Percentiles rank a stretch among this genome's conserved stretches.
phyloP scores from a whole-genome alignment of 495 filamentous ascomycete genomes.

The Neurospora tetrasperma region DNA sequence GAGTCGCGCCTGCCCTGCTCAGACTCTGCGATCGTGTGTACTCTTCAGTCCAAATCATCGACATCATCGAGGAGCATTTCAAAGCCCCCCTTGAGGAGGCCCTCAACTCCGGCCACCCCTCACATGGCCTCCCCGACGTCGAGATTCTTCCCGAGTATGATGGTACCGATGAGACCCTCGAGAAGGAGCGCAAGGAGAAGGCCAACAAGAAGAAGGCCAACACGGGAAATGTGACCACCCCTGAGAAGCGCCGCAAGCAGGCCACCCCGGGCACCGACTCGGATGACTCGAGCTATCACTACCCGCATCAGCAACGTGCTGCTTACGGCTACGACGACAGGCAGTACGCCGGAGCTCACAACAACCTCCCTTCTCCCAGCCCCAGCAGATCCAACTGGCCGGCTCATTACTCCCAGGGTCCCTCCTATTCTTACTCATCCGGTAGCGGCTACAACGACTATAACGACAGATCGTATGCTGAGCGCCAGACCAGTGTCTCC shows the following conservation, averaged over 20 bases:
- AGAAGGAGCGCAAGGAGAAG: constrained; percentile 29
- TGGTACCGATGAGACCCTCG: not conserved
- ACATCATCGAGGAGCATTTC: constrained; percentile 18
- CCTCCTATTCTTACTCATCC: not conserved
- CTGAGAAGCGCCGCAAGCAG: not conserved
- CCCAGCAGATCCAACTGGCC: not conserved
- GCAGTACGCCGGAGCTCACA: not conserved
- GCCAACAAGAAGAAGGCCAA: constrained; percentile 2
- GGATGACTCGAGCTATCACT: not conserved
- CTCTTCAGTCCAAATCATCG: constrained; percentile 25
- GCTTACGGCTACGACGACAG: constrained; percentile 1
- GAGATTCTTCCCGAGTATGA: constrained; percentile 47
- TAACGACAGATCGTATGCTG: not conserved
- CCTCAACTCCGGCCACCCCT: constrained; percentile 3
- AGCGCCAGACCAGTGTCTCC: not conserved
- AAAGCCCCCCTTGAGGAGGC: constrained; percentile 20
- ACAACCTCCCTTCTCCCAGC: constrained; percentile 1
- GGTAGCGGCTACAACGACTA: not conserved
- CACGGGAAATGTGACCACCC: not conserved
- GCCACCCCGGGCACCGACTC: constrained; percentile 1
- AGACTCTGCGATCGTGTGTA: constrained; percentile 33
- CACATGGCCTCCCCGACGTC: constrained; percentile 48
- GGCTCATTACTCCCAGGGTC: not conserved
- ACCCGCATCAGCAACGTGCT: constrained; percentile 1
- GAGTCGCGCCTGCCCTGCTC: constrained; percentile 31